Evolutionary conservation across 768 basidiomycete genomes (phyloP), one percentile per base, ranked within the genome.

Genomic region (Amanita pallidorosea): DNA sequence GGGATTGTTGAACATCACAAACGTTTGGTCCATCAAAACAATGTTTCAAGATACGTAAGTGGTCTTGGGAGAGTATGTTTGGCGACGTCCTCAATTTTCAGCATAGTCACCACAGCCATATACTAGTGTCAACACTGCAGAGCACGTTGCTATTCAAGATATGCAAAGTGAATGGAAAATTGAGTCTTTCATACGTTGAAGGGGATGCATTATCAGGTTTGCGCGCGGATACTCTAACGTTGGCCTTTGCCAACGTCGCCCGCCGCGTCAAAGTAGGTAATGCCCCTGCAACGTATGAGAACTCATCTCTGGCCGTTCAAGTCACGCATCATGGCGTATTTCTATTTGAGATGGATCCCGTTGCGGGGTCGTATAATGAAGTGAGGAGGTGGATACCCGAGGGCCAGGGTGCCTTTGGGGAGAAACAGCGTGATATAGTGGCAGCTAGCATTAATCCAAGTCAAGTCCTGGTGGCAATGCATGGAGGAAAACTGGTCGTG

Each of bases 371-470:
- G n/a, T 81, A 76, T 59, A 38, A 59, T 58, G 8, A 67, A 67
- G 33, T 56, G 72, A 35, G 63, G 67, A 47, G 64, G n/a, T 80
- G 76, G 71, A 62, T 59, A 1, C 60, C 66, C 15, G 58, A 65
- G 54, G 15, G 47, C 37, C 18, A 29, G 17, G 20, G 25, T 2
- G 5, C 25, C 47, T 27, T 49, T 33, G 66, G 56, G 56, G 43
- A 56, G 57, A 40, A 54, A 47, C 36, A 45, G n/a, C 13, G 12
- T 17, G 75, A 80, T 54, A 73, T 90, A 42, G 81, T 87, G 7
- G 77, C 79, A 8, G 88, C 87, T 2, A 76, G 76, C 53, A 65
- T 85, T 54, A 90, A 83, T 62, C 64, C 79, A 1, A 82, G 79
- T 51, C 85, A 88, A 63, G 67, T 86, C 35, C 66, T 79, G 4